Percentiles rank a stretch among this genome's conserved stretches.
Conservation (phyloP, 192 early-diverging fungal genomes). For the Coemansia sp. region DNA sequence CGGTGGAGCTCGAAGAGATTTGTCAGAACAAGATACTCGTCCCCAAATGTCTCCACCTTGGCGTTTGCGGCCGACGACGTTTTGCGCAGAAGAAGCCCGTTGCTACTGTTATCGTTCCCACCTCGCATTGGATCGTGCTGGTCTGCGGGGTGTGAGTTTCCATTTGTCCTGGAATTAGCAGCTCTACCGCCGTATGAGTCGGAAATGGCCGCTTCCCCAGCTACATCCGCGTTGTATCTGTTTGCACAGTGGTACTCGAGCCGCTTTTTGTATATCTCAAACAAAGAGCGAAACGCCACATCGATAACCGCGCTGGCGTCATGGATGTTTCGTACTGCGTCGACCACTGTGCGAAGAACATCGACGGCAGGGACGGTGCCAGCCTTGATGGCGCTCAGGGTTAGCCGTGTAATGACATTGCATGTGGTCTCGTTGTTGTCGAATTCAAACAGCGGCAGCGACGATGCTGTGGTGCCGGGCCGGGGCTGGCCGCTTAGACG, state of each 20-base stretch:
- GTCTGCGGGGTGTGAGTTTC: background rate
- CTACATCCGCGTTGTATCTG: slow-evolving; percentile 23
- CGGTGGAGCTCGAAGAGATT: slow-evolving; percentile 45
- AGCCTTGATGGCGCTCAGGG: slow-evolving; percentile 20
- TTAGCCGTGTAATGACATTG: slow-evolving; percentile 24
- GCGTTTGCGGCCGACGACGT: background rate
- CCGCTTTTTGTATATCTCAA: slow-evolving; percentile 43
- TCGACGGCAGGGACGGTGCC: slow-evolving; percentile 18
- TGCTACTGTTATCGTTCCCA: background rate
- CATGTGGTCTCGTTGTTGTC: slow-evolving; percentile 51
- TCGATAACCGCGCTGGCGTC: slow-evolving; percentile 48
- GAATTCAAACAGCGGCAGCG: slow-evolving; percentile 31
- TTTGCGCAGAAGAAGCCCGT: slow-evolving; percentile 13
- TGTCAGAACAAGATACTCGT: slow-evolving; percentile 48
- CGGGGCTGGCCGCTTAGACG: slow-evolving; percentile 4
- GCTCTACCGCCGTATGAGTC: background rate
- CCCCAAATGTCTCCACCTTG: slow-evolving; percentile 31
- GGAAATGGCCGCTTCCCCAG: background rate
- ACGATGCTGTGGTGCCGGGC: background rate
- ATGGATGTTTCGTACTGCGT: slow-evolving; percentile 46
- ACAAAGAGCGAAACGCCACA: slow-evolving; percentile 48
- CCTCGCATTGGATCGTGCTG: background rate
- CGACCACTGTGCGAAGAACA: slow-evolving; percentile 36
- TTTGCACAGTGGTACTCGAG: slow-evolving; percentile 48
- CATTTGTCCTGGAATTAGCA: background rate